phyloP scores from a whole-genome alignment of 2,329 filamentous ascomycete genomes.

The Phyllosticta ampelicida region DNA sequence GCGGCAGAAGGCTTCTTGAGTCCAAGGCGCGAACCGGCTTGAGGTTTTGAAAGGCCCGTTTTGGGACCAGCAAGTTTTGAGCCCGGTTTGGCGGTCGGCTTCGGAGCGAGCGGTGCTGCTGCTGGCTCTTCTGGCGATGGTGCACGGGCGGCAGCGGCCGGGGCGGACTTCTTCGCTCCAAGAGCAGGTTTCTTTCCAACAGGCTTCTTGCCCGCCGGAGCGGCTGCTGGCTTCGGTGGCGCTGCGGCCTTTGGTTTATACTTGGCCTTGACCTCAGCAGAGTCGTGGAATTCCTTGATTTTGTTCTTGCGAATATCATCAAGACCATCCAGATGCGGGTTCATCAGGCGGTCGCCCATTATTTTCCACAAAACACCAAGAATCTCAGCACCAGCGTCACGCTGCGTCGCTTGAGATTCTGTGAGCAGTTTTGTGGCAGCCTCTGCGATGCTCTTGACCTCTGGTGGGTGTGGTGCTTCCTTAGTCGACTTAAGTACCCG shows the following conservation, averaged over 20 bases:
- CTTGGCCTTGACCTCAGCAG: slow-evolving; percentile 75
- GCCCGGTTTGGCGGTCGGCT: slow-evolving; percentile 44
- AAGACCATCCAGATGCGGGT: slow-evolving; percentile 76
- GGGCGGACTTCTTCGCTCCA: slow-evolving; percentile 42
- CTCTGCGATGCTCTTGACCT: slow-evolving; percentile 80
- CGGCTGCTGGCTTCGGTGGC: slow-evolving; percentile 46
- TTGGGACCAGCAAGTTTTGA: slow-evolving; percentile 33
- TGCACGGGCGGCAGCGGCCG: slow-evolving; percentile 22
- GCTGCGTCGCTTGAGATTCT: slow-evolving; percentile 74
- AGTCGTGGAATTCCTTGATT: slow-evolving; percentile 83
- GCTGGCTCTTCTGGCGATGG: slow-evolving; percentile 34
- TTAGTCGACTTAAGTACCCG: slow-evolving; percentile 73
- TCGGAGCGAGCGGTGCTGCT: slow-evolving; percentile 46
- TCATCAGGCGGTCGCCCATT: slow-evolving; percentile 92
- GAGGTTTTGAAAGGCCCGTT: slow-evolving; percentile 25
- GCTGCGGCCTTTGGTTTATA: slow-evolving; percentile 75
- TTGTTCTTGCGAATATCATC: slow-evolving; percentile 95
- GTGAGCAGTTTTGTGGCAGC: slow-evolving; percentile 78
- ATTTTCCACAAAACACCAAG: slow-evolving; percentile 98
- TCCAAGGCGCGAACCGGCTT: slow-evolving; percentile 24
- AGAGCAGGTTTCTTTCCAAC: slow-evolving; percentile 42
- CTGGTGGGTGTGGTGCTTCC: slow-evolving; percentile 72
- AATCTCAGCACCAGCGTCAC: slow-evolving; percentile 83
- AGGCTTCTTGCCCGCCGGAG: slow-evolving; percentile 37
- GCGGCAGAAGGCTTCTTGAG: slow-evolving; percentile 30